Evolutionary conservation across 1,284 basidiomycete species (phyloP).

Genomic region (Tilletia caries): DNA sequence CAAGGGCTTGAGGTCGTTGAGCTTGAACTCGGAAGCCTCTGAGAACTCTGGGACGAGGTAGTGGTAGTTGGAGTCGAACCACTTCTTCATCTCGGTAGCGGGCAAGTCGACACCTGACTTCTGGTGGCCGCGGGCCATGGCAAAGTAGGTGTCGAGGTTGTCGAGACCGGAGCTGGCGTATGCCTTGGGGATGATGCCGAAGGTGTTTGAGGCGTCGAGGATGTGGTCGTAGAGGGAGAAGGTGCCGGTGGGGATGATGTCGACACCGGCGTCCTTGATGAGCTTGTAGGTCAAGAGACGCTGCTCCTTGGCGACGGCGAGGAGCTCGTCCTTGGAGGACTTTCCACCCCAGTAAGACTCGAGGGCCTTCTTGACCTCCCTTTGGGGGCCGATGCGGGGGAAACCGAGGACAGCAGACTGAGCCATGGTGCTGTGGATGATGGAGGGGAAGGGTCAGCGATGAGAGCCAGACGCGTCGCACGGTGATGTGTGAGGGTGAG

Average conservation of each 20-base stretch:
- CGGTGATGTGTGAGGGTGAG: background rate
- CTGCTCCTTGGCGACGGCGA: slow-evolving; percentile 80
- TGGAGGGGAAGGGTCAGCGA: background rate
- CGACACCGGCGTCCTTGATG: slow-evolving; percentile 83
- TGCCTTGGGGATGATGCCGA: slow-evolving; percentile 95
- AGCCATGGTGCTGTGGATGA: background rate
- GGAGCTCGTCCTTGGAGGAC: slow-evolving; percentile 80
- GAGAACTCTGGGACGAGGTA: slow-evolving; percentile 97
- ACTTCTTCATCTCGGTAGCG: slow-evolving; percentile 99
- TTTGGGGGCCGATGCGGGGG: slow-evolving; percentile 92
- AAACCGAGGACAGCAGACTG: slow-evolving; percentile 68
- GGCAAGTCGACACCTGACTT: slow-evolving; percentile 87
- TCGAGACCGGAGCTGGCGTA: slow-evolving; percentile 84
- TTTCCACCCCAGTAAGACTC: slow-evolving; percentile 88
- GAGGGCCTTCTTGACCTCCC: slow-evolving; percentile 93
- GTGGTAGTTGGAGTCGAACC: slow-evolving; percentile 99
- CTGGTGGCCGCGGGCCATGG: slow-evolving; percentile 98
- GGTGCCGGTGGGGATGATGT: slow-evolving; percentile 90
- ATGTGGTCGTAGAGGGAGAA: slow-evolving; percentile 99
- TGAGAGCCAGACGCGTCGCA: background rate
- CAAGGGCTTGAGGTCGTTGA: slow-evolving; percentile 86
- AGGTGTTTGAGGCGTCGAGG: slow-evolving; percentile 91
- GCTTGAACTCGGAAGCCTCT: slow-evolving; percentile 85
- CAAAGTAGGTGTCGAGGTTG: slow-evolving; percentile 79
- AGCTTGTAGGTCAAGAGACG: slow-evolving; percentile 85